Base-by-base conservation (phyloP, 257 asterid species). In the Fraxinus excelsior region DNA sequence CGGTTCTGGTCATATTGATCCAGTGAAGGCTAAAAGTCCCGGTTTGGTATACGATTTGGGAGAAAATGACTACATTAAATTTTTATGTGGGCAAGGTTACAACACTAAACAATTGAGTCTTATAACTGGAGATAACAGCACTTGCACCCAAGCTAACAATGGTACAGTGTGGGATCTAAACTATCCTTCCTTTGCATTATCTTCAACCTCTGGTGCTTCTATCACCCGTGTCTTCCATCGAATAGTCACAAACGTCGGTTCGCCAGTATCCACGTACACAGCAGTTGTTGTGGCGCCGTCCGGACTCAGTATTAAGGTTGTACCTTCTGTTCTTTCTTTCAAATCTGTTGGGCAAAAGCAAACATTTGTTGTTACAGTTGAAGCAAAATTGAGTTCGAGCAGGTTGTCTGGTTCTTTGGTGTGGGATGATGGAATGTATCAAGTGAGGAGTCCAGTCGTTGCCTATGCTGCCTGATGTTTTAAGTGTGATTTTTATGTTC, bases 21-120 rank as follows among this genome's bases (percentile, higher is more conserved):
- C 96, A 0, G 2, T 79, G 19, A 84, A 82, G 76, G 96, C 94
- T 1, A 78, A 73, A 49, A 58, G 66, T 18, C 97, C 97, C 4
- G 94, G 96, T 19, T 60, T 90, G 51, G 82, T 90, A 11, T 92
- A 90, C 62, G 93, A 92, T 82, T 66, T 83, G 28, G 78, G 56
- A 13, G 94, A 83, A 76, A 76, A 80, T 0, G 96, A 92, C 74
- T 92, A 84, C 60, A 84, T 89, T 3, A 86, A 71, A 9, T 90
- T 89, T 77, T 76, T 90, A 23, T 92, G 97, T 72, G 93, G 96
- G 18, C 94, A 92, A 84, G 94, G 94, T 9, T 87, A 90, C 78
- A 87, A 78, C 83, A 78, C 70, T 74, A 82, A 80, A 64, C 80
- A 77, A 44, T 75, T 92, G 32, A 74, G 40, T 28, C 86, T 85